Percentiles rank a stretch among this genome's conserved stretches.
Conservation (phyloP, 805 yeast genomes). For the Alloascoidea hylecoeti region DNA sequence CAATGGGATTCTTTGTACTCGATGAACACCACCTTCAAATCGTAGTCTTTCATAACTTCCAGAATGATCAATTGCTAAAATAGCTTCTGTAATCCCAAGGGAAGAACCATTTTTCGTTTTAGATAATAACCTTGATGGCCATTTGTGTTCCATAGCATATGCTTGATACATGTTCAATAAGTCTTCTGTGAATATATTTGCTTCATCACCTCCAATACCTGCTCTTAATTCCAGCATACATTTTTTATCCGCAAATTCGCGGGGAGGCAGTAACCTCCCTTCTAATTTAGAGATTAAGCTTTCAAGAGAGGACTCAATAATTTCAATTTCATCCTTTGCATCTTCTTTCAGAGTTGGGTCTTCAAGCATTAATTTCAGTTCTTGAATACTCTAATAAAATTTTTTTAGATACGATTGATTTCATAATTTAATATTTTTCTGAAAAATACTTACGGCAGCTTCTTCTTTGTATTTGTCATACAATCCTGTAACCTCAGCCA, state of each 20-base stretch:
- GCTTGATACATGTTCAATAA: constrained; percentile 68
- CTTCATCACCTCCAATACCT: constrained; percentile 94
- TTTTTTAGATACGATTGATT: constrained; percentile 16
- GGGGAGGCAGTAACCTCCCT: constrained; percentile 54
- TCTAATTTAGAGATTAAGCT: constrained; percentile 32
- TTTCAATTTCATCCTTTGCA: constrained; percentile 45
- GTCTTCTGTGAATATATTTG: constrained; percentile 75
- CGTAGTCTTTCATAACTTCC: constrained; percentile 66
- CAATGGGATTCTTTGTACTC: constrained; percentile 88
- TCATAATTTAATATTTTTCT: constrained; percentile 19
- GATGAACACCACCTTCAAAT: constrained; percentile 89
- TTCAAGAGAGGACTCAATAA: constrained; percentile 28
- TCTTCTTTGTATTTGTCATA: constrained; percentile 22
- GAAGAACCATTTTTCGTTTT: constrained; percentile 33
- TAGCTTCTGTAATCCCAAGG: constrained; percentile 69
- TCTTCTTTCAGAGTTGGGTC: constrained; percentile 40
- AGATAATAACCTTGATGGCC: constrained; percentile 55
- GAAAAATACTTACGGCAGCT: constrained; percentile 7
- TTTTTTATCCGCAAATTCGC: constrained; percentile 61
- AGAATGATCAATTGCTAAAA: constrained; percentile 55
- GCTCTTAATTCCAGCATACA: constrained; percentile 81
- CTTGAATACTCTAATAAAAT: constrained; percentile 11
- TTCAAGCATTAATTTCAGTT: constrained; percentile 26
- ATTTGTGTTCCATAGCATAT: constrained; percentile 47
- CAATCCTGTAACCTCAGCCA: constrained; percentile 27